Percentiles rank a stretch among this genome's conserved stretches.
These are phyloP conservation scores for Fomitopsis betulina DNA, from an alignment of 1,284 basidiomycete genomes.

Conservation along the genomic window DNA sequence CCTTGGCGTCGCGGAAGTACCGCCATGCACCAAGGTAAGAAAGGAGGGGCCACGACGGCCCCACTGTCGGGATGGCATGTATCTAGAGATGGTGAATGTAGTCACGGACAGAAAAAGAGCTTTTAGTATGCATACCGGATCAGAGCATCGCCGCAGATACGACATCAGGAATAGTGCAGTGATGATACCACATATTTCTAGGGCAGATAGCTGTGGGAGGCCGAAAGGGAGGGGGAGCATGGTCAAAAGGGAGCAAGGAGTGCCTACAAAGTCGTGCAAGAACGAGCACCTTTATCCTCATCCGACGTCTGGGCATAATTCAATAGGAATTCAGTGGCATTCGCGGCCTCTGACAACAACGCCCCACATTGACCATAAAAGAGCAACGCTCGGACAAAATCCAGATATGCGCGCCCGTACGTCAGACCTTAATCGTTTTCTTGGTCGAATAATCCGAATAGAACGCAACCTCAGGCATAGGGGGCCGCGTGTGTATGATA, in stretches of 20 bases:
- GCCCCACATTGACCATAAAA: too few species aligned
- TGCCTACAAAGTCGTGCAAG: too few species aligned
- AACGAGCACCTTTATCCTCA: neutral
- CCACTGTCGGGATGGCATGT: slow-evolving; percentile 26
- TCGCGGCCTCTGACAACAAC: too few species aligned
- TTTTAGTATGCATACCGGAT: neutral
- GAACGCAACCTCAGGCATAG: too few species aligned
- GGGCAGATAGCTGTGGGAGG: neutral
- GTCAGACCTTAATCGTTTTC: too few species aligned
- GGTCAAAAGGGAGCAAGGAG: neutral
- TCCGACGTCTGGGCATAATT: too few species aligned
- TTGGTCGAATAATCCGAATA: too few species aligned
- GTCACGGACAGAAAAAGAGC: neutral
- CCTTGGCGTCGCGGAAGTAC: slow-evolving; percentile 16
- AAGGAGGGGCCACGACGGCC: slow-evolving; percentile 22
- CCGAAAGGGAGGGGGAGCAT: neutral
- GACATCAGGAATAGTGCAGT: neutral
- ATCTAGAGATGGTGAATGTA: slow-evolving; percentile 5
- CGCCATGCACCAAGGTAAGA: slow-evolving; percentile 25
- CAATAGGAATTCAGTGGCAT: too few species aligned
- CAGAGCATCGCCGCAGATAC: neutral
- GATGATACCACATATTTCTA: neutral
- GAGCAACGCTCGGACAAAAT: too few species aligned
- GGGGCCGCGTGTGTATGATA: too few species aligned
- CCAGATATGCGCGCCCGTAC: too few species aligned